These are phyloP conservation scores for Cutaneotrichosporon sp. DNA, from an alignment of 1,284 basidiomycete genomes.

Conservation along the genomic window DNA sequence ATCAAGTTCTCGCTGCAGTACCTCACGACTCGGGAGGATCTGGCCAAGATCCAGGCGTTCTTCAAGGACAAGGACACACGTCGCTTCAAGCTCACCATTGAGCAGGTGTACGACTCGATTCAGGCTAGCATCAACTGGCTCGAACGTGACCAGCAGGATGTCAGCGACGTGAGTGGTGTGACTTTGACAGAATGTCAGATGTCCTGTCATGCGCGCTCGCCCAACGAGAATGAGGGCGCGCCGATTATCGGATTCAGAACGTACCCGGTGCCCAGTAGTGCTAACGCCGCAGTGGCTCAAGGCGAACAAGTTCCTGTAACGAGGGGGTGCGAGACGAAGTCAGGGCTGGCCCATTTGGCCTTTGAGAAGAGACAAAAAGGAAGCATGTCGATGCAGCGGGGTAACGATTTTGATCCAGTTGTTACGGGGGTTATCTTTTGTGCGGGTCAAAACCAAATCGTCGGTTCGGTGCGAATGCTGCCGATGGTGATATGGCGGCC, in stretches of 20 bases:
- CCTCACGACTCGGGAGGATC: constrained; percentile 66
- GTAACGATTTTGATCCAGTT: too few relatives aligned
- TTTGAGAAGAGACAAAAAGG: background rate
- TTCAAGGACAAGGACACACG: constrained; percentile 53
- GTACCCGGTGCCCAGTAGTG: too few relatives aligned
- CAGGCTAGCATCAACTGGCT: constrained; percentile 54
- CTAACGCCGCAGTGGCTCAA: constrained; percentile 55
- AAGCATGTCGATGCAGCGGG: constrained; percentile 2
- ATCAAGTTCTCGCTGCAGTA: constrained; percentile 57
- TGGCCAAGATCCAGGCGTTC: constrained; percentile 63
- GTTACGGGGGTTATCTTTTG: background rate
- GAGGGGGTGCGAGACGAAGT: too few relatives aligned
- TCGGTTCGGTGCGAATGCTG: too few relatives aligned
- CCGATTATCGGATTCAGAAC: background rate
- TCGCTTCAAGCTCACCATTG: constrained; percentile 52
- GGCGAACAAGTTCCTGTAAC: constrained; percentile 47
- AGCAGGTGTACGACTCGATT: constrained; percentile 55
- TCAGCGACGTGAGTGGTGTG: constrained; percentile 43
- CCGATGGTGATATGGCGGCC: too few relatives aligned
- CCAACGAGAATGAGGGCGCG: background rate
- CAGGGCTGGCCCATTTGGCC: too few relatives aligned
- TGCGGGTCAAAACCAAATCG: background rate
- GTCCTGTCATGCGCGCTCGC: background rate
- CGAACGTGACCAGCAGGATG: constrained; percentile 51
- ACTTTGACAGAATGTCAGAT: background rate